Conservation (phyloP, 1,284 basidiomycete genomes). For the Prillingera fragicola region DNA sequence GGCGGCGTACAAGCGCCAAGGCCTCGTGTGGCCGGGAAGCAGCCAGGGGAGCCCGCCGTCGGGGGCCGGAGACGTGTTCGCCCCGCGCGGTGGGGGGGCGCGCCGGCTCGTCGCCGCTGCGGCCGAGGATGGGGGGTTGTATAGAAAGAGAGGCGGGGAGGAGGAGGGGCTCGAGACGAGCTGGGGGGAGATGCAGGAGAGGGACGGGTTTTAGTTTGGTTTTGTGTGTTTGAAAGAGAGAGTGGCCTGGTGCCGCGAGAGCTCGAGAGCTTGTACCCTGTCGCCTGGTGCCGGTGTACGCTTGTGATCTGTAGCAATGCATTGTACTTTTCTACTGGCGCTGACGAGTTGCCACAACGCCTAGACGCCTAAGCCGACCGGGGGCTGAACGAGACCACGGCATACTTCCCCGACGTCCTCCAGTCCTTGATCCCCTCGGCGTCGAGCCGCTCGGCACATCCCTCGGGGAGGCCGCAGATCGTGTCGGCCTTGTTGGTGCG, state of each 20-base stretch:
- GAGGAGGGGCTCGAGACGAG: too few relatives aligned
- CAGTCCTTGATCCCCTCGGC: constrained; percentile 33
- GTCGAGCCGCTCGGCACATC: constrained; percentile 35
- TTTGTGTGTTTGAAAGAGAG: too few relatives aligned
- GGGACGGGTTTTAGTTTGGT: too few relatives aligned
- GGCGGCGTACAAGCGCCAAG: neutral
- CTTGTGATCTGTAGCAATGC: too few relatives aligned
- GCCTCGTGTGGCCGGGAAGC: neutral
- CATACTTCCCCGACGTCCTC: constrained; percentile 46
- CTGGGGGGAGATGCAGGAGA: too few relatives aligned
- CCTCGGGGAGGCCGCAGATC: constrained; percentile 50
- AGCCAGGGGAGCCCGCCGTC: neutral
- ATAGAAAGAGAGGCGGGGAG: too few relatives aligned
- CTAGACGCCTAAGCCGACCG: too few relatives aligned
- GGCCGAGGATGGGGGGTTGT: constrained; percentile 23
- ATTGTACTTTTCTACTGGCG: too few relatives aligned
- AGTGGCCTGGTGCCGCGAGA: too few relatives aligned
- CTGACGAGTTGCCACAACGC: too few relatives aligned
- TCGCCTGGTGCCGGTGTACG: too few relatives aligned
- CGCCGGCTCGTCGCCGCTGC: constrained; percentile 17
- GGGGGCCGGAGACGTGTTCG: constrained; percentile 7
- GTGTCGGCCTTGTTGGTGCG: constrained; percentile 97
- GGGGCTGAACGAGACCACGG: constrained; percentile 39
- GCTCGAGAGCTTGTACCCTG: too few relatives aligned
- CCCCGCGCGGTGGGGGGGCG: constrained; percentile 19